A percentile compares a stretch with the other conserved stretches of the same genome.
Conservation (phyloP, 75 land plant genomes). For the Sequoia sempervirens region DNA sequence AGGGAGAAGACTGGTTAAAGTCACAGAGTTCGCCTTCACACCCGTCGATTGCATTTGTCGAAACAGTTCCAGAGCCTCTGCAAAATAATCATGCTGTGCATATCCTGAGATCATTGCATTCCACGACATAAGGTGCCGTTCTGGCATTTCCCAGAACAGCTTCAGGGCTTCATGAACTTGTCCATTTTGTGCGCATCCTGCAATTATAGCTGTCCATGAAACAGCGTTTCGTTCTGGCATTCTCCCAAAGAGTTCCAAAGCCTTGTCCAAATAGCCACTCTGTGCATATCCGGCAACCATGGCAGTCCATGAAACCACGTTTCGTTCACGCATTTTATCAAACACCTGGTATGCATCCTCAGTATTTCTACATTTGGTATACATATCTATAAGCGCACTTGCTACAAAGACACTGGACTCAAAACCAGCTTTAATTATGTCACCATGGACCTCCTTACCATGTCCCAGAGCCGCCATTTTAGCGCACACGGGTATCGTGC, state of each 20-base stretch:
- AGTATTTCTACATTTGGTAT: conserved; percentile 10
- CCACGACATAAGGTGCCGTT: neutral
- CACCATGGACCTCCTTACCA: conserved; percentile 32
- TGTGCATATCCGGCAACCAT: conserved; percentile 20
- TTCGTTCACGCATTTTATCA: conserved; percentile 10
- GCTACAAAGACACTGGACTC: conserved; percentile 35
- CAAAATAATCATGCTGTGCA: conserved; percentile 20
- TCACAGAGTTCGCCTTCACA: conserved; percentile 26
- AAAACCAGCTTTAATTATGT: conserved; percentile 15
- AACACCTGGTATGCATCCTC: conserved; percentile 14
- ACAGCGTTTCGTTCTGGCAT: conserved; percentile 24
- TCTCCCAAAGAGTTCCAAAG: conserved; percentile 35
- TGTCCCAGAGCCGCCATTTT: conserved; percentile 12
- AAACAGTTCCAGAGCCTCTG: conserved; percentile 30
- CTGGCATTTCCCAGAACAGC: neutral
- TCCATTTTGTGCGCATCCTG: neutral
- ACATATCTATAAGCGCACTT: conserved; percentile 43
- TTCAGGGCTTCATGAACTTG: neutral
- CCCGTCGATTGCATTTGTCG: conserved; percentile 31
- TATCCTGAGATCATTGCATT: conserved; percentile 16
- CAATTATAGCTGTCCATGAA: neutral
- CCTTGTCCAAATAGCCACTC: conserved; percentile 32
- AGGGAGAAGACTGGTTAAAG: conserved; percentile 40
- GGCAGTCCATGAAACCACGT: conserved; percentile 9
- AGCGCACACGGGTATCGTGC: conserved; percentile 24